Evolutionary conservation across 1,284 basidiomycete species (phyloP).

Genomic region (Hypsizygus ulmarius): DNA sequence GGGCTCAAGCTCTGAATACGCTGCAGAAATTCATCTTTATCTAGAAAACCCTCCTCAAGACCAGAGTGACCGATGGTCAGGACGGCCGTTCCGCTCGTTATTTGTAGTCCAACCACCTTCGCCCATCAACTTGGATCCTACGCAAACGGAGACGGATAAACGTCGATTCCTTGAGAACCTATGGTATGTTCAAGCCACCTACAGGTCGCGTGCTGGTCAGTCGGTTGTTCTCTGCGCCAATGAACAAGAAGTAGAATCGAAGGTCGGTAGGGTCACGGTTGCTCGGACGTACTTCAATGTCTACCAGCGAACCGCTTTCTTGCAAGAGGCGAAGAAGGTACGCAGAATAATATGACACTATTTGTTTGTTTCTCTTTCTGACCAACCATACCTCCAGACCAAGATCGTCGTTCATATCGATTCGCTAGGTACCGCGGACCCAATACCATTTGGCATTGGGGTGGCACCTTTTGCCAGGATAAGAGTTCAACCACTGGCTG

Average conservation of each 20-base stretch:
- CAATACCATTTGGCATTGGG: conserved; percentile 68
- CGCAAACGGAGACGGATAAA: conserved; percentile 64
- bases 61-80: conserved; percentile 79
- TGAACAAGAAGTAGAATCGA: conserved; percentile 70
- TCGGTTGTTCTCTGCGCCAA: conserved; percentile 68
- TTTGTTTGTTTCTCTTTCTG: conserved; percentile 13
- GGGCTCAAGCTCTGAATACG: conserved; percentile 7
- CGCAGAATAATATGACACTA: conserved; percentile 13
- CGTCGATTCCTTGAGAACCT: conserved; percentile 82
- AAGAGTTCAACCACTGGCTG: conserved; percentile 76
- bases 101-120: conserved; percentile 71
- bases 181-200: conserved; percentile 81
- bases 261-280: conserved; percentile 55
- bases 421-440: conserved; percentile 67
- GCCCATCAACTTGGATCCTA: conserved; percentile 60
- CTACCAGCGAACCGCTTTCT: conserved; percentile 75
- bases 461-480: conserved; percentile 72
- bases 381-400: conserved; percentile 48
- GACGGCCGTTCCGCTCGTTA: conserved; percentile 75
- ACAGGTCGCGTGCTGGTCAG: conserved; percentile 64
- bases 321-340: conserved; percentile 76
- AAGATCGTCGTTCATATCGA: conserved; percentile 87
- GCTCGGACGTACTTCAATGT: conserved; percentile 86
- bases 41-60: conserved; percentile 79
- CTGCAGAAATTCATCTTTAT: conserved; percentile 78